These are phyloP conservation scores for Cicer arietinum DNA, from an alignment of 306 rosid species.

Conservation along the genomic window DNA sequence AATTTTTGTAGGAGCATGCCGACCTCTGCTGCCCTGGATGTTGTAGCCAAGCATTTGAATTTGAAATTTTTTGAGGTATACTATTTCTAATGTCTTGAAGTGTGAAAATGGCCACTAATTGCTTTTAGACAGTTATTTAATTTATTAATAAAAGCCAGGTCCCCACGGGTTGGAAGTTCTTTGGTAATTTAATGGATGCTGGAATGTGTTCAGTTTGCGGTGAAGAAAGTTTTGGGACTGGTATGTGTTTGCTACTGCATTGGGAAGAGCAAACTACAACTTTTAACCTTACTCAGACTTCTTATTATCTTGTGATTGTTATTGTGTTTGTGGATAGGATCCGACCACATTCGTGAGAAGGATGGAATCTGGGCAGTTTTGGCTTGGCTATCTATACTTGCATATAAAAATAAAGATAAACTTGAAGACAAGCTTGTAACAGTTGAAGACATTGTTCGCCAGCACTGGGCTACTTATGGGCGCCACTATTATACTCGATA, in stretches of 20 bases:
- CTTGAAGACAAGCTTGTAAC: slow-evolving; percentile 81
- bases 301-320: slow-evolving; percentile 40
- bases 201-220: slow-evolving; percentile 93
- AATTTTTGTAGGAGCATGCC: slow-evolving; percentile 94
- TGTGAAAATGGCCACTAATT: slow-evolving; percentile 25
- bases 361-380: slow-evolving; percentile 99
- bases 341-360: slow-evolving; percentile 97
- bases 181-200: slow-evolving; percentile 98
- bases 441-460: slow-evolving; percentile 95
- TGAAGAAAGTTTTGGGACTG: slow-evolving; percentile 99
- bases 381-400: slow-evolving; percentile 95
- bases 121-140: background rate
- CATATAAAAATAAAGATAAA: slow-evolving; percentile 81
- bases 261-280: slow-evolving; percentile 24
- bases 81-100: slow-evolving; percentile 19
- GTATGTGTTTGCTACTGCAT: slow-evolving; percentile 52
- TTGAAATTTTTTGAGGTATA: slow-evolving; percentile 94
- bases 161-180: slow-evolving; percentile 98
- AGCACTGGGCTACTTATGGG: slow-evolving; percentile 93
- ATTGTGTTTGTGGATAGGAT: slow-evolving; percentile 63
- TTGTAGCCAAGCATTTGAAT: slow-evolving; percentile 90
- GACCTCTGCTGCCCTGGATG: slow-evolving; percentile 99
- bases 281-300: slow-evolving; percentile 10
- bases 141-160: slow-evolving; percentile 62
- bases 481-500: slow-evolving; percentile 98